Evolutionary conservation across 192 early-diverging fungal genomes (phyloP).

Genomic region (Geranomyces michiganensis): DNA sequence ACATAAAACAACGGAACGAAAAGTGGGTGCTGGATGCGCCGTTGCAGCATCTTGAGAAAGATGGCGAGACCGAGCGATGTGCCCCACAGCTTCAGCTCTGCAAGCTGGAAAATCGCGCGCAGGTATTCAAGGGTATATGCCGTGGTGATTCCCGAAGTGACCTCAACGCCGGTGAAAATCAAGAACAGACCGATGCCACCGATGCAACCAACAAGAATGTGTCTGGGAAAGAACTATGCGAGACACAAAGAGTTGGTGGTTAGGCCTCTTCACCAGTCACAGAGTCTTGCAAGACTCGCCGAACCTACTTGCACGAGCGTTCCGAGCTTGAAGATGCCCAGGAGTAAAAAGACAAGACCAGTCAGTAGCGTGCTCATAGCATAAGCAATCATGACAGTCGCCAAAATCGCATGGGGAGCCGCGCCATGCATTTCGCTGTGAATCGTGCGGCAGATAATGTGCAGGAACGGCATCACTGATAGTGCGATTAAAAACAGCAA

Average conservation of each 20-base stretch:
- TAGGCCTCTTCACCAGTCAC: neutral
- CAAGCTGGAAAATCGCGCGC: constrained; percentile 65
- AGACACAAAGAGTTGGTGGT: too few relatives aligned
- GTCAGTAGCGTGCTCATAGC: constrained; percentile 87
- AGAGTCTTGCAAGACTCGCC: neutral
- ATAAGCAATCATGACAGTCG: constrained; percentile 90
- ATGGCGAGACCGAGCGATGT: constrained; percentile 61
- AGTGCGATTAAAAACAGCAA: constrained; percentile 30
- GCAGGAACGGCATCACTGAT: constrained; percentile 89
- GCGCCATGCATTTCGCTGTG: constrained; percentile 59
- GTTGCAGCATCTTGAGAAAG: constrained; percentile 69
- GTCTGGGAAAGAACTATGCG: constrained; percentile 62
- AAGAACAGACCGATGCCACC: constrained; percentile 70
- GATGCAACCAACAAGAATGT: constrained; percentile 95
- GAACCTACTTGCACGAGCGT: constrained; percentile 45
- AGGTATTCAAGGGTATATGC: constrained; percentile 64
- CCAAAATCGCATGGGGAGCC: constrained; percentile 70
- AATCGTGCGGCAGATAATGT: constrained; percentile 75
- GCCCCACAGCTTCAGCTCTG: constrained; percentile 78
- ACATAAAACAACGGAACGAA: constrained; percentile 91
- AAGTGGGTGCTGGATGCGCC: constrained; percentile 72
- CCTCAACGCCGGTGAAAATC: constrained; percentile 88
- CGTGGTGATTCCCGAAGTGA: constrained; percentile 70
- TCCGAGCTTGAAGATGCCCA: constrained; percentile 79
- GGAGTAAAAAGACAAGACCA: constrained; percentile 79